A percentile compares a stretch with the other conserved stretches of the same genome.
Conservation (phyloP, 352 stramenopile species). For the Globisporangium barbulae region DNA sequence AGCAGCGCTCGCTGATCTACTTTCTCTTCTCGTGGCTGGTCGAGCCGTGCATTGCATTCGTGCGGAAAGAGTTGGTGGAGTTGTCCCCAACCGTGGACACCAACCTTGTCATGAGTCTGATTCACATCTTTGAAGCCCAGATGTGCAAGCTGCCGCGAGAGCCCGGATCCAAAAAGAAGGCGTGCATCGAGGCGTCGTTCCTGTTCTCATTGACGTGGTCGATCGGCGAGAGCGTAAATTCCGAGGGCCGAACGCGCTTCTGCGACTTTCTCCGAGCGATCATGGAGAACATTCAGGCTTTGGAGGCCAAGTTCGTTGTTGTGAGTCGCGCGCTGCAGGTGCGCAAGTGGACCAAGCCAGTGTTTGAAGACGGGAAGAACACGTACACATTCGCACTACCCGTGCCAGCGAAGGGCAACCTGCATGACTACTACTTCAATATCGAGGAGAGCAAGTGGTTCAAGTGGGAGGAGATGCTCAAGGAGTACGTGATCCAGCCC, state of each 20-base stretch:
- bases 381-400: slow-evolving; percentile 50
- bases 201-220: slow-evolving; percentile 92
- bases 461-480: slow-evolving; percentile 89
- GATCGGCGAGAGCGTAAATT: slow-evolving; percentile 77
- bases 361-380: slow-evolving; percentile 58
- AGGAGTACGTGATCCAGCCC: slow-evolving; percentile 80
- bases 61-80: slow-evolving; percentile 86
- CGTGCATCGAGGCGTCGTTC: slow-evolving; percentile 76
- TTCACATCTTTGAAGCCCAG: slow-evolving; percentile 84
- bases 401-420: slow-evolving; percentile 65
- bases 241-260: slow-evolving; percentile 65
- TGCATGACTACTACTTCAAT: slow-evolving; percentile 88
- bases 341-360: slow-evolving; percentile 73
- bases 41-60: slow-evolving; percentile 86
- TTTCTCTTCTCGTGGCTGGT: slow-evolving; percentile 89
- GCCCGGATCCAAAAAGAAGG: slow-evolving; percentile 64
- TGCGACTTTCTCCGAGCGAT: slow-evolving; percentile 81
- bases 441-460: slow-evolving; percentile 85
- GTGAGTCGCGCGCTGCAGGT: slow-evolving; percentile 80
- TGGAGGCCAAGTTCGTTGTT: slow-evolving; percentile 73
- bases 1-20: slow-evolving; percentile 66
- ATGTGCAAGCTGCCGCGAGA: slow-evolving; percentile 69
- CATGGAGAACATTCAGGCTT: slow-evolving; percentile 62
- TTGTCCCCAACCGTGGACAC: slow-evolving; percentile 88
- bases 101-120: slow-evolving; percentile 86